These are phyloP conservation scores for Kodamaea fukazawae DNA, from an alignment of 805 yeast genomes.

Conservation along the genomic window DNA sequence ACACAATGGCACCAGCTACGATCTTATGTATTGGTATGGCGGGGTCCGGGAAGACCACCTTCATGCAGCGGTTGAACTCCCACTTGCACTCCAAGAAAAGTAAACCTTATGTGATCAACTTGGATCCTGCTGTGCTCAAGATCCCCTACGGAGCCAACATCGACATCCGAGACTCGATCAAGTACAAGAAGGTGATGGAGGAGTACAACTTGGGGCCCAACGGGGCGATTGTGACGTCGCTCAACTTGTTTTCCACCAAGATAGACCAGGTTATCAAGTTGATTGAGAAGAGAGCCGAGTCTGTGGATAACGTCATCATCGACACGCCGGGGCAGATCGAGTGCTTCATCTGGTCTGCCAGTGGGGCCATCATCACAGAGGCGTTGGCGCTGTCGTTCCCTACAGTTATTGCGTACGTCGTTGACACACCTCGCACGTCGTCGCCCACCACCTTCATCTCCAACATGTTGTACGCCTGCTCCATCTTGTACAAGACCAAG, in stretches of 20 bases:
- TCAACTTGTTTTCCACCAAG: slow-evolving; percentile 89
- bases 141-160: slow-evolving; percentile 94
- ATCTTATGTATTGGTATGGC: slow-evolving; percentile 54
- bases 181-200: slow-evolving; percentile 95
- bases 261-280: slow-evolving; percentile 90
- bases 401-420: slow-evolving; percentile 91
- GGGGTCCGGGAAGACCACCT: slow-evolving; percentile 91
- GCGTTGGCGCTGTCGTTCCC: slow-evolving; percentile 96
- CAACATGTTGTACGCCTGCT: slow-evolving; percentile 97
- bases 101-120: slow-evolving; percentile 88
- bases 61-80: slow-evolving; percentile 90
- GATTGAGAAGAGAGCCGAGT: slow-evolving; percentile 70
- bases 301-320: slow-evolving; percentile 67
- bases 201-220: slow-evolving; percentile 94
- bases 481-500: slow-evolving; percentile 91
- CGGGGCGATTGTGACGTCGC: slow-evolving; percentile 95
- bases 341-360: slow-evolving; percentile 97
- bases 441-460: slow-evolving; percentile 97
- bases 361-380: slow-evolving; percentile 94
- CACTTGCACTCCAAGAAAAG: slow-evolving; percentile 70
- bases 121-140: slow-evolving; percentile 94
- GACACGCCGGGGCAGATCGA: slow-evolving; percentile 99
- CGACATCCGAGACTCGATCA: slow-evolving; percentile 94
- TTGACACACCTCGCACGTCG: slow-evolving; percentile 92
- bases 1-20: slow-evolving; percentile 34